These are phyloP conservation scores for Xylaria palmicola DNA, from an alignment of 495 filamentous ascomycete species.

Conservation along the genomic window DNA sequence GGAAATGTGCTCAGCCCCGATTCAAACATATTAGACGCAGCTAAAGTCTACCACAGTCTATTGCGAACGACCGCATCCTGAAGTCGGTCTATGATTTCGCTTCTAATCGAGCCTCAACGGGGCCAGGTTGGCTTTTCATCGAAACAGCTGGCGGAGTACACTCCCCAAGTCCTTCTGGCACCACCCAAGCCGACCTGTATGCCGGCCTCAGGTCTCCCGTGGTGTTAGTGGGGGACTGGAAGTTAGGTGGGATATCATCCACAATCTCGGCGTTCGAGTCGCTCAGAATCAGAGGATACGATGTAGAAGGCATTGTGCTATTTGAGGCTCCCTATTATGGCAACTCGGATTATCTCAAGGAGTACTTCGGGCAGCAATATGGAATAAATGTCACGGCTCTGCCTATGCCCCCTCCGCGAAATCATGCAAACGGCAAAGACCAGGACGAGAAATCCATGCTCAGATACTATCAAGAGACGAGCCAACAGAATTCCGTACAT, in stretches of 20 bases:
- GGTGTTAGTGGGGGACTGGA: conserved; percentile 68
- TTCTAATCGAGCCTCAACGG: conserved; percentile 42
- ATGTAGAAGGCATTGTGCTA: conserved; percentile 62
- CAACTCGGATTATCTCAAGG: conserved; percentile 61
- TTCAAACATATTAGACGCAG: conserved; percentile 2
- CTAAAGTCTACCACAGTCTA: conserved; percentile 34
- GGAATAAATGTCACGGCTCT: conserved; percentile 55
- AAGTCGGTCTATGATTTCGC: conserved; percentile 42
- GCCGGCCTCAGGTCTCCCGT: conserved; percentile 67
- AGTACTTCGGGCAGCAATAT: conserved; percentile 58
- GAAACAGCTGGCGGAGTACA: conserved; percentile 79
- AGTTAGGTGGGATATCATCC: conserved; percentile 70
- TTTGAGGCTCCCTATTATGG: conserved; percentile 62
- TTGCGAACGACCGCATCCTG: conserved; percentile 34
- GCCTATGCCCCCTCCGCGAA: conserved; percentile 47
- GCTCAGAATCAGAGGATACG: conserved; percentile 69
- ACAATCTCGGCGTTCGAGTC: conserved; percentile 77
- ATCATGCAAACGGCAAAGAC: conserved; percentile 20
- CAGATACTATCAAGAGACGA: conserved; percentile 57
- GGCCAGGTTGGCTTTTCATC: conserved; percentile 52
- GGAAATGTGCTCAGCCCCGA: conserved; percentile 25
- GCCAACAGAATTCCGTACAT: conserved; percentile 22
- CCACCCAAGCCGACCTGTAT: conserved; percentile 72
- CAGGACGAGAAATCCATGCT: conserved; percentile 55
- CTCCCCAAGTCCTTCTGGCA: conserved; percentile 71